phyloP scores from a whole-genome alignment of 2,329 filamentous ascomycete species.

The Ceratocystis eucalypticola region DNA sequence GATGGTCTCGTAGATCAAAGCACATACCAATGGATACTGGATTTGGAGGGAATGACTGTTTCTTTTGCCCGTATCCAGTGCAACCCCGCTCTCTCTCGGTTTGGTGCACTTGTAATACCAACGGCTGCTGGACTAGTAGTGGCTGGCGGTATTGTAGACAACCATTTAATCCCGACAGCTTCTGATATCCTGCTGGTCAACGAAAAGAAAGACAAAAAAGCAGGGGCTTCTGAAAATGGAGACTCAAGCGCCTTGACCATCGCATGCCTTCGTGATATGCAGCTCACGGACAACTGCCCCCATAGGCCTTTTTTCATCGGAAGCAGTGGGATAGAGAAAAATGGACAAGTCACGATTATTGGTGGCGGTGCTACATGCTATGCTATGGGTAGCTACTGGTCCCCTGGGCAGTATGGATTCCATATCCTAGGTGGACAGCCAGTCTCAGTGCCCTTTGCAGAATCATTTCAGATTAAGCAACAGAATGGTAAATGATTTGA shows the following conservation, averaged over 20 bases:
- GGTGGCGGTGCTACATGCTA: constrained; percentile 83
- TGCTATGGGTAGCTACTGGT: constrained; percentile 81
- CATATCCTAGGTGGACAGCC: too few relatives aligned
- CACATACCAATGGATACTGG: constrained; percentile 50
- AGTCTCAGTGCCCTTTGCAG: background rate
- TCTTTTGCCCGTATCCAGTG: background rate
- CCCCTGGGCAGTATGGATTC: constrained; percentile 40
- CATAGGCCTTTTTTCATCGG: constrained; percentile 55
- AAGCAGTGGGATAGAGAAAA: constrained; percentile 39
- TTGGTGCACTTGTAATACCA: constrained; percentile 19
- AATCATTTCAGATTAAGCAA: constrained; percentile 1
- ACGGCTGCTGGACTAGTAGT: constrained; percentile 27
- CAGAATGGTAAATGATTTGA: background rate
- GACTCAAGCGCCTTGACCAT: background rate
- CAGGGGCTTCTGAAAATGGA: background rate
- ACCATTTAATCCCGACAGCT: constrained; percentile 5
- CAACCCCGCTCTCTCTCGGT: constrained; percentile 2
- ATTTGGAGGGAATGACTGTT: background rate
- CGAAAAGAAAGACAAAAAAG: background rate
- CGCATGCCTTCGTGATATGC: constrained; percentile 7
- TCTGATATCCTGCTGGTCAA: constrained; percentile 13
- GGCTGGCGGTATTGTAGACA: constrained; percentile 10
- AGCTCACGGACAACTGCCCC: constrained; percentile 7
- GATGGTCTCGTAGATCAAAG: constrained; percentile 50
- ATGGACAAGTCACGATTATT: constrained; percentile 42